Evolutionary conservation across 176 grass and related monocot genomes (phyloP).

Genomic region (Carex parvula): DNA sequence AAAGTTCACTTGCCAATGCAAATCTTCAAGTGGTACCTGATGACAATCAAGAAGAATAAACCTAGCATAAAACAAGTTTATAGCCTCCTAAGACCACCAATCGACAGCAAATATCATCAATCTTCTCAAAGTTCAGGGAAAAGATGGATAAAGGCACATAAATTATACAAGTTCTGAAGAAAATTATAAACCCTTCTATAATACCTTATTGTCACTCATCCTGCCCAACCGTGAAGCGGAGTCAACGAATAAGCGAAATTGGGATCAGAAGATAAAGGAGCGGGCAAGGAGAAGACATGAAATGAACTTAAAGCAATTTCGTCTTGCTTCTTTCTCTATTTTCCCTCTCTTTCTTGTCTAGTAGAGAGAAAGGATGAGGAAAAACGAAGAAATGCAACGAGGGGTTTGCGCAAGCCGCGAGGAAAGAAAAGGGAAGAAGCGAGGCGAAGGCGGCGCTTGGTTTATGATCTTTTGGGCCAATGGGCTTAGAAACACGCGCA

Average conservation of each 20-base stretch:
- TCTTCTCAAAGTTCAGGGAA: neutral
- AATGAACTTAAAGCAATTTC: neutral
- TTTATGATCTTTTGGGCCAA: neutral
- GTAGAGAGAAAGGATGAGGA: neutral
- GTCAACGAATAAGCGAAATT: neutral
- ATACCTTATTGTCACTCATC: conserved; percentile 19
- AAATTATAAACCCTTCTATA: neutral
- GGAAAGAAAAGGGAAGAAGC: neutral
- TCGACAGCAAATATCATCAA: neutral
- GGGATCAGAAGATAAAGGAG: neutral
- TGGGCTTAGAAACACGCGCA: neutral
- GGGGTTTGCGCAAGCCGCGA: neutral
- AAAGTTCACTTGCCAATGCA: neutral
- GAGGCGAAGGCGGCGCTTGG: conserved; percentile 6
- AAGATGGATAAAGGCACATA: neutral
- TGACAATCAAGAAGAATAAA: neutral
- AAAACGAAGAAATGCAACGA: neutral
- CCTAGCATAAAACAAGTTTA: neutral
- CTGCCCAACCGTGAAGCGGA: neutral
- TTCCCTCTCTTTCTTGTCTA: neutral
- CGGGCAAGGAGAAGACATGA: conserved; percentile 17
- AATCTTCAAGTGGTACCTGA: neutral
- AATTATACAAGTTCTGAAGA: neutral
- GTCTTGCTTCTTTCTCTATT: neutral
- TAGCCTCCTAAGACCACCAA: neutral